Evolutionary conservation across 2,329 filamentous ascomycete species (phyloP), one percentile per base, ranked within the genome.

Genomic region (Cladosporium sp.): DNA sequence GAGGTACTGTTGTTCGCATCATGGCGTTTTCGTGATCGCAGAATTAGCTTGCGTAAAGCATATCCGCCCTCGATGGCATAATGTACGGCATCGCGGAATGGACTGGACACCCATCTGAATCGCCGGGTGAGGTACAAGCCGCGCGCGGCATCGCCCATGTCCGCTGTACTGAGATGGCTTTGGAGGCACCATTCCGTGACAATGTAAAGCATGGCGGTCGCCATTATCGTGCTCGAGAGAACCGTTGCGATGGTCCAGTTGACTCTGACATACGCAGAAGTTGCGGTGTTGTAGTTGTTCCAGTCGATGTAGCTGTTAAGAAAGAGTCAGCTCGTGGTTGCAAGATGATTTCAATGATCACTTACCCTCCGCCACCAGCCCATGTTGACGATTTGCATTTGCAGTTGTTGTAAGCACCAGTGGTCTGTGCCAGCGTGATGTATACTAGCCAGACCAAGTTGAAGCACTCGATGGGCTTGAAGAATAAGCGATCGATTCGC

Each of bases 331-430:
- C 17, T 9, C 19, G 3, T 17, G 2, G 7, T 39, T 12, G 9
- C 12, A 25, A 39, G n/a, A 30, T 49, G 43, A 40, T 39, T 39
- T 12, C 12, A 14, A 39, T 14, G n/a, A n/a, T n/a, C n/a, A n/a
- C 54, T 22, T 57, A 49, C 55, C 56, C 56, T 36, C 56, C 73
- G 4, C 59, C 66, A 1, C 65, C 61, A 0, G 64, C 71, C 73
- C 75, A 77, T 5, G 59, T 67, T 19, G 72, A 74, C 2, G 73
- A 71, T 47, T 74, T 69, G 63, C 78, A 80, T 15, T 70, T 59
- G 64, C 76, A 80, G 2, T 69, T 77, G 56, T 74, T 73, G 61
- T 75, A 76, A 20, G 65, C 65, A 8, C 77, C 77, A 14, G 74
- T 72, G 0, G 76, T 76, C 57, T 79, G 75, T 3, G 74, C 73